Conservation (phyloP, 345 rosid species). For the Boechera retrofracta region DNA sequence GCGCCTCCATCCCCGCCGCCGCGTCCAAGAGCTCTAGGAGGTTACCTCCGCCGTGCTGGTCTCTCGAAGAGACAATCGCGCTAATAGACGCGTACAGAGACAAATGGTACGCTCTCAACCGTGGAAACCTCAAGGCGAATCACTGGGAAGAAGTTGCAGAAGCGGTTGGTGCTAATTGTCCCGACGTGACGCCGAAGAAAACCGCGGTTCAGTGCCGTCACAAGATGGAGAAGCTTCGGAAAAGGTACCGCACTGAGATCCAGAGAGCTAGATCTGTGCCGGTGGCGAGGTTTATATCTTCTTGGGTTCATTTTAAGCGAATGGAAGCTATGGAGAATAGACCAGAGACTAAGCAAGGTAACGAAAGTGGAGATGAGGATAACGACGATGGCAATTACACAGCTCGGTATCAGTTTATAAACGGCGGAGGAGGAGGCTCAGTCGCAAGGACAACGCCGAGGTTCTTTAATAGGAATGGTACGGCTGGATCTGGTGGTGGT, state of each 20-base stretch:
- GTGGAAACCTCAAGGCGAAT: slow-evolving; percentile 88
- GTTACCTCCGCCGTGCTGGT: slow-evolving; percentile 96
- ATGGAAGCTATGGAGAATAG: slow-evolving; percentile 95
- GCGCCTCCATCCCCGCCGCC: slow-evolving; percentile 31
- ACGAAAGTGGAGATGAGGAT: slow-evolving; percentile 40
- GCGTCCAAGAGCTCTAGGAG: slow-evolving; percentile 63
- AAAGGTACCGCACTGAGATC: slow-evolving; percentile 86
- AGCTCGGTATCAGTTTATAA: slow-evolving; percentile 55
- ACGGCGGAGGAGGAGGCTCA: slow-evolving; percentile 39
- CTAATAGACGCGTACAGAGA: slow-evolving; percentile 85
- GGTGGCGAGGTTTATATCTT: slow-evolving; percentile 69
- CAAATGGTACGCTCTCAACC: slow-evolving; percentile 88
- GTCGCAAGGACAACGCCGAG: slow-evolving; percentile 62
- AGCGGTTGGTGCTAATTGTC: slow-evolving; percentile 61
- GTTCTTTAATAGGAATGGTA: slow-evolving; percentile 61
- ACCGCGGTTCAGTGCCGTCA: slow-evolving; percentile 95
- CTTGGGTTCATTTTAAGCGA: slow-evolving; percentile 86
- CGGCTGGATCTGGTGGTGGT: slow-evolving; percentile 42
- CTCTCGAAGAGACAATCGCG: slow-evolving; percentile 82
- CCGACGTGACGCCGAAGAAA: slow-evolving; percentile 65
- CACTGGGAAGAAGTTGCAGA: slow-evolving; percentile 98
- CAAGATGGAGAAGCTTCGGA: slow-evolving; percentile 98
- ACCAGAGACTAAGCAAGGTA: slow-evolving; percentile 50
- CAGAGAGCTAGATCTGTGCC: slow-evolving; percentile 92
- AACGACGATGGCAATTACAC: slow-evolving; percentile 48